Base-by-base conservation (phyloP, 106 monocot species). In the Dactylorhiza incarnata region DNA sequence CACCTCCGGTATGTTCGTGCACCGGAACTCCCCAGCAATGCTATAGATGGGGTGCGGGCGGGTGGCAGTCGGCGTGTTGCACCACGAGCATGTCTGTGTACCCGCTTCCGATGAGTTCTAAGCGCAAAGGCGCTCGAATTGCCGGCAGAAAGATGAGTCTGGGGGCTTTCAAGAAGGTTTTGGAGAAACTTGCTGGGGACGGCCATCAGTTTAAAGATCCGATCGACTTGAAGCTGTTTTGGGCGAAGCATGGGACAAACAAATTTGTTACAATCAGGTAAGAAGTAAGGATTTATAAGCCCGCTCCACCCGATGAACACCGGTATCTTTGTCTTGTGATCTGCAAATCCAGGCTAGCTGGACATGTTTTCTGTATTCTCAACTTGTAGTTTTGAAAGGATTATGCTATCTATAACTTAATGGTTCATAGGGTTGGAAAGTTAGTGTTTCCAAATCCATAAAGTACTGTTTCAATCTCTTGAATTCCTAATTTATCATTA, bases 231-330 rank as follows among this genome's bases (percentile, higher is more conserved):
- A 83, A 61, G 74, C 62, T 68, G 5, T 83, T 62, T 15, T 86
- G 86, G 86, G 86, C 86, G 9, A 86, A 86, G 74, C 86, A 86
- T 74, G 86, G 86, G 5, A 86, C 86, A 8, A 86, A 86, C 74
- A 86, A 86, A 79, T 86, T 86, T 83, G 86, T 86, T 77, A 83
- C 83, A 11, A 86, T 86, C 77, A 86, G 83, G 75, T 86, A 80
- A 81, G 51, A 14, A 14, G 51, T 11, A 6, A 11, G 51, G 14
- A 52, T 52, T 9, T 11, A 2, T 52, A 52, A 37, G 37, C 37
- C 37, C 37, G n/a, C n/a, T n/a, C n/a, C n/a, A n/a, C 37, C 37
- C 37, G 37, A 37, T 37, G 37, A 37, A 37, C 37, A 37, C 37
- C 37, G 37, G 37, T 37, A 37, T 37, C 14, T 52, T 11, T 52